phyloP scores from a whole-genome alignment of 164 flowering plant genomes.

The Aristolochia californica region DNA sequence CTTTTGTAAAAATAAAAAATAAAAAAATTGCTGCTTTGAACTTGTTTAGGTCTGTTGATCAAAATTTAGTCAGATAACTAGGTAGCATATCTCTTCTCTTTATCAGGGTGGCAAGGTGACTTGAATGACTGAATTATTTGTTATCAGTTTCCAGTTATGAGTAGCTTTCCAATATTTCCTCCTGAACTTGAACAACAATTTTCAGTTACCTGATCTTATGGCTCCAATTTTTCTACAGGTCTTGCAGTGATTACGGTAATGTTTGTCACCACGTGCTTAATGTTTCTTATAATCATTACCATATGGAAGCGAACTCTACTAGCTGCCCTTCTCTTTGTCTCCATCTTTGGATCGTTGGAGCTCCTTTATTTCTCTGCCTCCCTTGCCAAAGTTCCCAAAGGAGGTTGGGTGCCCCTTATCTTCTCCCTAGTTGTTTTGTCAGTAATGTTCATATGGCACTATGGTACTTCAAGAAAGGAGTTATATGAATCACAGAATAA shows the following conservation, averaged over 20 bases:
- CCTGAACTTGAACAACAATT: too few relatives aligned
- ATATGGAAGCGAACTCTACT: constrained; percentile 38
- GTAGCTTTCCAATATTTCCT: too few relatives aligned
- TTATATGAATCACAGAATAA: constrained; percentile 31
- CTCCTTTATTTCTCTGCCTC: constrained; percentile 41
- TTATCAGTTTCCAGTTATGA: too few relatives aligned
- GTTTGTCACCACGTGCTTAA: constrained; percentile 62
- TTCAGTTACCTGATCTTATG: too few relatives aligned
- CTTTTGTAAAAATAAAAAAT: too few relatives aligned
- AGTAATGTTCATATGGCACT: constrained; percentile 53
- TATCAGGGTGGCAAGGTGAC: too few relatives aligned
- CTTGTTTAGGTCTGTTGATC: too few relatives aligned
- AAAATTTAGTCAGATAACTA: too few relatives aligned
- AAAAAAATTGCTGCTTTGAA: too few relatives aligned
- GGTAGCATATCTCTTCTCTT: too few relatives aligned
- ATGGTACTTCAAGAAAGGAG: constrained; percentile 34
- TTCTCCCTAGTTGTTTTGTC: constrained; percentile 25
- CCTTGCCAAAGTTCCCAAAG: constrained; percentile 32
- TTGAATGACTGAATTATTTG: too few relatives aligned
- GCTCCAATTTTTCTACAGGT: constrained; percentile 20
- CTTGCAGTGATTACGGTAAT: constrained; percentile 47
- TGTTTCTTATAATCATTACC: constrained; percentile 40
- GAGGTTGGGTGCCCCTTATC: constrained; percentile 51
- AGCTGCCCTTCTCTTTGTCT: constrained; percentile 26
- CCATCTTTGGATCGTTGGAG: constrained; percentile 52